phyloP scores from a whole-genome alignment of 192 early-diverging fungal species.

The Allomyces javanicus region DNA sequence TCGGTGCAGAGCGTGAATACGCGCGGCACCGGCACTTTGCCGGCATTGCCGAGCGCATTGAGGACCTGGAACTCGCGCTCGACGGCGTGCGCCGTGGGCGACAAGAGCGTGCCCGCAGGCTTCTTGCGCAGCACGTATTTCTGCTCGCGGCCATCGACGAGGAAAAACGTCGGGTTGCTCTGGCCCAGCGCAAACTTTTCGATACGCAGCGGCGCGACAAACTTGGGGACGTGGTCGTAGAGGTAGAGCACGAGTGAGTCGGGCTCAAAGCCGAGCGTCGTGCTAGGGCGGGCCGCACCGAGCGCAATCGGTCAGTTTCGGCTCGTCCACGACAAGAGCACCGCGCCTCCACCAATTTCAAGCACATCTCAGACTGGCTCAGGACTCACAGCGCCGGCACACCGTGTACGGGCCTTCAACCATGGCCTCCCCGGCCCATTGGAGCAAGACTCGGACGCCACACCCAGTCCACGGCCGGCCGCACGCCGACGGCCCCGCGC shows the following conservation, averaged over 20 bases:
- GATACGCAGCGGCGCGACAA: conserved; percentile 42
- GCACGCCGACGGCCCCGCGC: too few species aligned
- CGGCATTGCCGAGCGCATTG: conserved; percentile 44
- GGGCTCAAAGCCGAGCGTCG: conserved; percentile 18
- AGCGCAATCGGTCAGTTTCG: too few species aligned
- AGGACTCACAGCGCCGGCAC: too few species aligned
- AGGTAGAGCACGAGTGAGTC: conserved; percentile 40
- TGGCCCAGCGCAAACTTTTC: conserved; percentile 82
- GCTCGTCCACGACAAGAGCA: too few species aligned
- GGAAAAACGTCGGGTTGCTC: conserved; percentile 83
- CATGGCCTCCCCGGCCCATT: too few species aligned
- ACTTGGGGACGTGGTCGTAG: conserved; percentile 19
- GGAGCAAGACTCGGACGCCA: too few species aligned
- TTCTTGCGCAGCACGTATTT: conserved; percentile 78
- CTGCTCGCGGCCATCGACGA: conserved; percentile 41
- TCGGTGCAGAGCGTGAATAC: conserved; percentile 81
- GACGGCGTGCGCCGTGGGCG: conserved; percentile 73
- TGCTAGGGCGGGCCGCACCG: too few species aligned
- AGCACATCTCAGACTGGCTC: too few species aligned
- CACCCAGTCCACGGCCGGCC: too few species aligned
- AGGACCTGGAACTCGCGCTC: conserved; percentile 77
- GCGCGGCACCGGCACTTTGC: conserved; percentile 72
- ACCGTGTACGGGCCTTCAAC: too few species aligned
- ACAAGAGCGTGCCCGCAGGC: conserved; percentile 66
- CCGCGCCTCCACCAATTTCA: too few species aligned